Evolutionary conservation across 345 rosid genomes (phyloP), one percentile per base, ranked within the genome.

Genomic region (Brassica incana): DNA sequence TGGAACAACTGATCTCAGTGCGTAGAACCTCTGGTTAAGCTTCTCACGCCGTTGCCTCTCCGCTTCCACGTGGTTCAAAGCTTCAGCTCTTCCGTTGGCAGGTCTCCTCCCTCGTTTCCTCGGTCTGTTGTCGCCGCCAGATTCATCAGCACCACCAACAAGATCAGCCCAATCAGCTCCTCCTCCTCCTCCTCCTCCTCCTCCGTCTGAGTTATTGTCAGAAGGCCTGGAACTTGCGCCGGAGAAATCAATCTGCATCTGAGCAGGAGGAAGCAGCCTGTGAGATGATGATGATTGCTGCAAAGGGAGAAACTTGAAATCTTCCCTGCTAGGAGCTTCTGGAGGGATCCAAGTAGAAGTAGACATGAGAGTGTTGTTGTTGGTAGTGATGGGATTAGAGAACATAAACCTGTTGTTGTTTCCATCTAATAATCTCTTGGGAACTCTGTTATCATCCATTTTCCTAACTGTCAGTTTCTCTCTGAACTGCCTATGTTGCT

Each of bases 201-300:
- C 97, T 32, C 90, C 90, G 69, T 91, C 99, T 10, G 98, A 95
- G 71, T 90, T 88, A 82, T 88, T 90, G 83, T 93, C 99, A 0
- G 98, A 90, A 33, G 94, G 87, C 83, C 90, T 85, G 6, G 93
- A 88, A 75, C 91, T 83, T 23, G 92, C 88, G 58, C 92, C 92
- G 0, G 99, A 86, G 82, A 95, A 95, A 87, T 95, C 92, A 32
- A 95, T 93, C 81, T 95, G 99, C 94, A 91, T 89, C 73, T 87
- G 96, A 61, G 82, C 85, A 6, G 80, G 77, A 56, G 83, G 83
- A n/a, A 60, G 65, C 23, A 73, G 69, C 83, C 87, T 88, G 65
- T 82, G 91, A 50, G 6, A 5, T 1, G 58, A 50, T 50, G 54
- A 45, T 1, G 90, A 72, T 5, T 79, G 82, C 73, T 78, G 91